phyloP scores from a whole-genome alignment of 2,329 filamentous ascomycete species.

The Ceratocystis papillata region DNA sequence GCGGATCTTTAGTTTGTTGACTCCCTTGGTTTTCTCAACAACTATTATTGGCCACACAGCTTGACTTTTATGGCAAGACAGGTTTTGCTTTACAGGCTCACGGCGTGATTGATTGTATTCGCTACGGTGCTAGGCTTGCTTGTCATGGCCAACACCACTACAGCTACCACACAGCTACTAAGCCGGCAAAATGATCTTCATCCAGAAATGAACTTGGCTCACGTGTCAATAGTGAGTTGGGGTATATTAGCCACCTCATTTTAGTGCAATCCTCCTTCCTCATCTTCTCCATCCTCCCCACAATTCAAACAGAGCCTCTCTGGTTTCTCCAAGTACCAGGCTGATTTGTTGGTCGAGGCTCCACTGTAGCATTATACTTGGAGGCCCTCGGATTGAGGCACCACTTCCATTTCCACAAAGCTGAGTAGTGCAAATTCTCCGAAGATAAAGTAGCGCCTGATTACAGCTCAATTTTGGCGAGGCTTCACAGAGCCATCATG shows the following conservation, averaged over 20 bases:
- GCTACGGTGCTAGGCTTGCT: no score
- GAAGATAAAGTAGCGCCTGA: background rate
- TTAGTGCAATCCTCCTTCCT: background rate
- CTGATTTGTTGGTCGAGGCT: background rate
- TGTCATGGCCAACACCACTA: background rate
- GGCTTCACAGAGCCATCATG: conserved; percentile 83
- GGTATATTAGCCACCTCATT: conserved; percentile 11
- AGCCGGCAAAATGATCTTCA: background rate
- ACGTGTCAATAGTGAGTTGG: conserved; percentile 11
- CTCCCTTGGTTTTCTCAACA: no score
- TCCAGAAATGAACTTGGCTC: background rate
- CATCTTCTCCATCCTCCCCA: background rate
- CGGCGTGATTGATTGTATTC: no score
- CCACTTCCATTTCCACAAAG: no score
- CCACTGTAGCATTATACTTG: background rate
- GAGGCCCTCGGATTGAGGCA: background rate
- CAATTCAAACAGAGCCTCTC: conserved; percentile 12
- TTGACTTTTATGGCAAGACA: no score
- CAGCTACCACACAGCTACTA: background rate
- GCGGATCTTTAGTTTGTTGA: no score
- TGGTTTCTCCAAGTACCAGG: background rate
- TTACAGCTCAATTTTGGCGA: conserved; percentile 54
- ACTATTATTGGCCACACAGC: no score
- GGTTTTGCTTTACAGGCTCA: no score
- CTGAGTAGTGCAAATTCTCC: background rate